Base-by-base conservation (phyloP, 129 eudicot species). In the Dittrichia graveolens region DNA sequence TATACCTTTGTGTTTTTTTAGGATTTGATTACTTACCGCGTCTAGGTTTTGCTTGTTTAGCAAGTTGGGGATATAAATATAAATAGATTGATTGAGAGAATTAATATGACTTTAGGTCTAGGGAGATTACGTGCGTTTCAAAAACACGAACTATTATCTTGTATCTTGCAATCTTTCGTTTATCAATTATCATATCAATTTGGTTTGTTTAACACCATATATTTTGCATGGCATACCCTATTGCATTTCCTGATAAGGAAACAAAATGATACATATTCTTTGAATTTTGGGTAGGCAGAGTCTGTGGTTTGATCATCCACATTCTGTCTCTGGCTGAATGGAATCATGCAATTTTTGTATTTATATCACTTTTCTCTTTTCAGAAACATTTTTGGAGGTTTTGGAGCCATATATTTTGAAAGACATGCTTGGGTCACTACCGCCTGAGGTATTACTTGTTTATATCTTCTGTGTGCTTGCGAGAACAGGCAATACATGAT, bases 351-450 rank as follows among this genome's bases (percentile, higher is more conserved):
- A 42, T 8, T 52, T 42, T 58, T 60, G 35, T 67, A 50, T 52
- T 34, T 49, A 3, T 48, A 24, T 5, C 70, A 63, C 41, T 46
- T 52, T 61, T 78, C 40, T 60, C 75, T 72, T 60, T 58, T 44
- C 59, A 94, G 98, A 94, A 78, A 88, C 98, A 65, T 94, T 90
- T 85, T 86, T 94, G 91, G 98, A 94, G 88, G 92, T 94, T 69
- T 81, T 94, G 92, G 98, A 94, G 86, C 98, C 97, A 69, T 94
- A 94, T 73, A 86, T 94, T 69, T 86, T 94, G 81, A 94, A 94
- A 71, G 98, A 94, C 82, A 94, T 90, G 98, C 89, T 94, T 76
- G 96, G 97, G 72, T 87, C 86, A 35, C 85, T 94, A 49, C 98
- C 98, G 14, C 98, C 98, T 72, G 96, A 76, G 96, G 98, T 94